Percentiles rank a stretch among this genome's conserved stretches.
Conservation (phyloP, 805 yeast species). For the Kurtzmaniella fragi region DNA sequence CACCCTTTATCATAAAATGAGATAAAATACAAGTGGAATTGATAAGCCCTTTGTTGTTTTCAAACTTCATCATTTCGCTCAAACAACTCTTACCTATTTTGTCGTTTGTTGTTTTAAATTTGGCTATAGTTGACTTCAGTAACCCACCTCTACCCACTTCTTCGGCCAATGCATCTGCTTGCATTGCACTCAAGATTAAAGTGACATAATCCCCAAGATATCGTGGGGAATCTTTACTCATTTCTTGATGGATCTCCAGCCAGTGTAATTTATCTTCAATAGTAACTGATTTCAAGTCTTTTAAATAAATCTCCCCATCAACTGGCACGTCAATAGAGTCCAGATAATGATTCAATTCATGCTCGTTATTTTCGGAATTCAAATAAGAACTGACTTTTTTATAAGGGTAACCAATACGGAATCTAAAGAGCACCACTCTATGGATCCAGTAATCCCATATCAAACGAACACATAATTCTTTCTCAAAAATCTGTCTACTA, state of each 20-base stretch:
- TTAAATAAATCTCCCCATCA: constrained; percentile 7
- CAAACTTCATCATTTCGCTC: background rate
- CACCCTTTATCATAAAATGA: constrained; percentile 21
- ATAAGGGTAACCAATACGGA: constrained; percentile 16
- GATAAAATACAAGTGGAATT: constrained; percentile 30
- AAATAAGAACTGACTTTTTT: constrained; percentile 5
- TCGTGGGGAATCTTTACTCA: background rate
- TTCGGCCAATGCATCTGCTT: background rate
- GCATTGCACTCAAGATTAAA: no score
- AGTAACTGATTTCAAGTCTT: constrained; percentile 3
- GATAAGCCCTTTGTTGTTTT: constrained; percentile 21
- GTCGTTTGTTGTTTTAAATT: background rate
- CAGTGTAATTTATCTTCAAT: constrained; percentile 7
- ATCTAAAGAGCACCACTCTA: constrained; percentile 11
- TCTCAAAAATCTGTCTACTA: constrained; percentile 18
- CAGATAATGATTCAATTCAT: constrained; percentile 10
- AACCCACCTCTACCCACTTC: constrained; percentile 1
- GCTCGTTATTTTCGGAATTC: constrained; percentile 6
- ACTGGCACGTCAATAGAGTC: constrained; percentile 15
- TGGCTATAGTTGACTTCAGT: constrained; percentile 2
- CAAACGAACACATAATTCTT: constrained; percentile 15
- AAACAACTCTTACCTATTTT: background rate
- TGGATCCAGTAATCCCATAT: constrained; percentile 20
- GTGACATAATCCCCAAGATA: no score
- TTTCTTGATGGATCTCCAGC: constrained; percentile 4